Conservation (phyloP, 2,329 filamentous ascomycete genomes). For the Juglanconis sp. region DNA sequence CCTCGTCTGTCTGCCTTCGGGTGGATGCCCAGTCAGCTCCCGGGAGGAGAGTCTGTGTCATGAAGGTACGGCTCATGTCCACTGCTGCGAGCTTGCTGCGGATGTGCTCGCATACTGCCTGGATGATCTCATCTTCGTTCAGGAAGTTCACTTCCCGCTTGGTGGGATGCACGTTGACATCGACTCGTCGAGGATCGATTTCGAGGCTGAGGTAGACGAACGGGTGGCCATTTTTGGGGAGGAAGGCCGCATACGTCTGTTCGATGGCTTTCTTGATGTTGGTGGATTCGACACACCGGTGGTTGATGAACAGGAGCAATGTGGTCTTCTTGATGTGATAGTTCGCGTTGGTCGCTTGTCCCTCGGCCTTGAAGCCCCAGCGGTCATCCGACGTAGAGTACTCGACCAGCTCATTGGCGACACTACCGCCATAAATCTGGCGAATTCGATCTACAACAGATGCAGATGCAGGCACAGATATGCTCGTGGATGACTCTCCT, state of each 20-base stretch:
- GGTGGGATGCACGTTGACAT: slow-evolving; percentile 97
- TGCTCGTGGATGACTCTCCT: slow-evolving; percentile 77
- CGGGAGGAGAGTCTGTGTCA: slow-evolving; percentile 86
- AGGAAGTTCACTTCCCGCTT: slow-evolving; percentile 96
- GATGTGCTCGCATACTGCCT: slow-evolving; percentile 78
- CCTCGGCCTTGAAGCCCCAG: slow-evolving; percentile 80
- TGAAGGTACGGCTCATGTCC: slow-evolving; percentile 89
- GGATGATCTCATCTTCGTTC: slow-evolving; percentile 94
- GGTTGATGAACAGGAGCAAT: slow-evolving; percentile 91
- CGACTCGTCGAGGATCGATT: slow-evolving; percentile 86
- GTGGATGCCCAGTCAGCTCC: slow-evolving; percentile 45
- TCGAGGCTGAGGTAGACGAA: slow-evolving; percentile 91
- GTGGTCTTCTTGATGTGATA: slow-evolving; percentile 89
- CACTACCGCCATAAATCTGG: slow-evolving; percentile 78
- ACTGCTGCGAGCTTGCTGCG: slow-evolving; percentile 76
- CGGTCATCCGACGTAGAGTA: slow-evolving; percentile 69
- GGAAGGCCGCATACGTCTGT: slow-evolving; percentile 79
- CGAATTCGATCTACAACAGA: slow-evolving; percentile 79
- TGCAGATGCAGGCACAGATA: slow-evolving; percentile 74
- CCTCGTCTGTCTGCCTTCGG: slow-evolving; percentile 25
- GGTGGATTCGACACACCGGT: slow-evolving; percentile 86
- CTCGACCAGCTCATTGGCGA: slow-evolving; percentile 84
- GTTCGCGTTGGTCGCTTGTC: slow-evolving; percentile 87
- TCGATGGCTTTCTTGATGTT: slow-evolving; percentile 87
- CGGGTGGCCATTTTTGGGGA: slow-evolving; percentile 91